Percentiles rank a stretch among this genome's conserved stretches.
Conservation (phyloP, 768 basidiomycete species). For the Mycena chlorophos region DNA sequence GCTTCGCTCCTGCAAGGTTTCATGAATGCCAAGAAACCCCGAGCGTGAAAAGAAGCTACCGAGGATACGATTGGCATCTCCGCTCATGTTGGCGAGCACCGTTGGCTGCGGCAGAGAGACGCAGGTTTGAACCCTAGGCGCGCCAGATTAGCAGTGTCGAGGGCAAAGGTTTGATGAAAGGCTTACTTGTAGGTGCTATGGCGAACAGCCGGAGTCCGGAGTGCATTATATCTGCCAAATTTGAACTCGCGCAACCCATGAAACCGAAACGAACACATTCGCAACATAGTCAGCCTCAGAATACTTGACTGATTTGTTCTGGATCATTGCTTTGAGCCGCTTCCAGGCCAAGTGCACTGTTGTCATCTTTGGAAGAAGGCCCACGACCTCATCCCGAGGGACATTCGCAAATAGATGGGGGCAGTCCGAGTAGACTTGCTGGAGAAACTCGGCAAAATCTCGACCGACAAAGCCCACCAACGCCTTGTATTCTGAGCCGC, state of each 20-base stretch:
- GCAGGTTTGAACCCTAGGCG: conserved; percentile 48
- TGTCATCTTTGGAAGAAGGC: conserved; percentile 38
- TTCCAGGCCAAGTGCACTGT: conserved; percentile 48
- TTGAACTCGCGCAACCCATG: background rate
- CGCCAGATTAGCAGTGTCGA: conserved; percentile 1
- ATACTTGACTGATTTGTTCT: conserved; percentile 47
- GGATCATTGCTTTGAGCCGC: conserved; percentile 43
- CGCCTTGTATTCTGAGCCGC: conserved; percentile 28
- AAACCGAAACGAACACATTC: conserved; percentile 45
- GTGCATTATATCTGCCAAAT: conserved; percentile 43
- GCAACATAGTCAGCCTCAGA: conserved; percentile 57
- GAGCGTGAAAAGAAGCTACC: conserved; percentile 16
- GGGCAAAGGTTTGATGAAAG: conserved; percentile 13
- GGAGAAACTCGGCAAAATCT: conserved; percentile 35
- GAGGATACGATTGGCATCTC: conserved; percentile 39
- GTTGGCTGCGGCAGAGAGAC: conserved; percentile 51
- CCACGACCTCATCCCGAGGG: conserved; percentile 21
- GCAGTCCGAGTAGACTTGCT: conserved; percentile 26
- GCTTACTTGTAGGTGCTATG: conserved; percentile 46
- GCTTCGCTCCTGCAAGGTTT: conserved; percentile 32
- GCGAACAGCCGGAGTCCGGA: conserved; percentile 47
- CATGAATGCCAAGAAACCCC: background rate
- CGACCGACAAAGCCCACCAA: conserved; percentile 26
- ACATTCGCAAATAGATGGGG: conserved; percentile 41
- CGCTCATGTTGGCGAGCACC: conserved; percentile 25